phyloP scores from a whole-genome alignment of 352 stramenopile species.

The Pilasporangium apinafurcum region DNA sequence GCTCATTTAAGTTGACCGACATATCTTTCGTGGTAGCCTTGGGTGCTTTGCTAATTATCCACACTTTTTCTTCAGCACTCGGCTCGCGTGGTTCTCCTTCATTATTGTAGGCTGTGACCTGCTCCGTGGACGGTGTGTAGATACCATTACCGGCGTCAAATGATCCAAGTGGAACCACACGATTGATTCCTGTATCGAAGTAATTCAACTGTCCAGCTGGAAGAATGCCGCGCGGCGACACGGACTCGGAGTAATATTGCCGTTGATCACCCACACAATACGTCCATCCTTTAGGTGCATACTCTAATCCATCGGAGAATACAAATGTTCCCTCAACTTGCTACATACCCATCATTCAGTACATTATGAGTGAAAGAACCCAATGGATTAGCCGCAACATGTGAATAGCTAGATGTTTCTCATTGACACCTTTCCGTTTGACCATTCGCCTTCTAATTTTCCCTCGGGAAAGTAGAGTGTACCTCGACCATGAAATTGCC shows the following conservation, averaged over 20 bases:
- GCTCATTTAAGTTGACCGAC: constrained; percentile 33
- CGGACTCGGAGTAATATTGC: constrained; percentile 62
- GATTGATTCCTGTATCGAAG: constrained; percentile 58
- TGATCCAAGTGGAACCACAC: constrained; percentile 57
- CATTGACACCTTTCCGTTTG: constrained; percentile 60
- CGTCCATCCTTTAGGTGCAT: constrained; percentile 43
- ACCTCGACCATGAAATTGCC: constrained; percentile 70
- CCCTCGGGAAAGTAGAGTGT: constrained; percentile 67
- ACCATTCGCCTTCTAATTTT: constrained; percentile 63
- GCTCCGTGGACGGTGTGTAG: constrained; percentile 51
- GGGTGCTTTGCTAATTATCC: constrained; percentile 49
- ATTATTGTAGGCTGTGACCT: constrained; percentile 46
- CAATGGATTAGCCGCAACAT: neutral
- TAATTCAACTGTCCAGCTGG: constrained; percentile 61
- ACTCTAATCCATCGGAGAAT: constrained; percentile 73
- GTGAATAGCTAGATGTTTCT: too few relatives aligned
- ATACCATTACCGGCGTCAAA: constrained; percentile 78
- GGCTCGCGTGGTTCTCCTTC: constrained; percentile 41
- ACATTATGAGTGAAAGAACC: neutral
- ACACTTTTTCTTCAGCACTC: constrained; percentile 43
- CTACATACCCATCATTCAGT: constrained; percentile 6
- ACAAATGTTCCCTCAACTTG: constrained; percentile 73
- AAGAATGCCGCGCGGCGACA: constrained; percentile 43
- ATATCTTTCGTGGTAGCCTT: constrained; percentile 75
- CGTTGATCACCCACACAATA: constrained; percentile 63